These are phyloP conservation scores for Xylaria hypoxylon DNA, from an alignment of 2,329 filamentous ascomycete species.

Conservation along the genomic window DNA sequence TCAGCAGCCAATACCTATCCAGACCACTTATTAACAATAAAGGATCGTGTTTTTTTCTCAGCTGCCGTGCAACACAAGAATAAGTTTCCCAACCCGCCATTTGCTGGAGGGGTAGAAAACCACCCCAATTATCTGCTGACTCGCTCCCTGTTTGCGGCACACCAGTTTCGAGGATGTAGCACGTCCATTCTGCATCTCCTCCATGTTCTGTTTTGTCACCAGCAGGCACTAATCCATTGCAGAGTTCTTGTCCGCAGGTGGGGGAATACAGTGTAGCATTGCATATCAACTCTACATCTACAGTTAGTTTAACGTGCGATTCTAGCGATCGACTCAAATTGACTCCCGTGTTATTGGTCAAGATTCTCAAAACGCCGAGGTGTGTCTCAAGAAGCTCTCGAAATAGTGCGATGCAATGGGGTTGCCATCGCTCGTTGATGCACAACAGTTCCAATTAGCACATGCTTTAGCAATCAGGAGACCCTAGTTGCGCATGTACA, in stretches of 20 bases:
- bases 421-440: slow-evolving; percentile 2
- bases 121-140: neutral
- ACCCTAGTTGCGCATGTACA: neutral
- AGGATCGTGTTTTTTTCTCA: slow-evolving; percentile 8
- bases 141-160: neutral
- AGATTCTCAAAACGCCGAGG: neutral
- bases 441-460: neutral
- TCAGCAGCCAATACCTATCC: slow-evolving; percentile 8
- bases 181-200: neutral
- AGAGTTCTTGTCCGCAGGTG: neutral
- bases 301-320: neutral
- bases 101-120: slow-evolving; percentile 8
- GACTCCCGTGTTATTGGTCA: neutral
- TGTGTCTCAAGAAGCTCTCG: neutral
- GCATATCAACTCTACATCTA: neutral
- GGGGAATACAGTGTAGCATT: neutral
- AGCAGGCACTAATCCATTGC: neutral
- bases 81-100: slow-evolving; percentile 1
- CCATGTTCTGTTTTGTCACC: neutral
- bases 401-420: slow-evolving; percentile 1
- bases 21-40: neutral
- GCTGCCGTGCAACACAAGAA: slow-evolving; percentile 14
- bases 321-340: neutral
- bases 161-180: neutral
- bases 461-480: neutral